phyloP scores from a whole-genome alignment of 2,329 filamentous ascomycete species.

The Fusarium sp. region DNA sequence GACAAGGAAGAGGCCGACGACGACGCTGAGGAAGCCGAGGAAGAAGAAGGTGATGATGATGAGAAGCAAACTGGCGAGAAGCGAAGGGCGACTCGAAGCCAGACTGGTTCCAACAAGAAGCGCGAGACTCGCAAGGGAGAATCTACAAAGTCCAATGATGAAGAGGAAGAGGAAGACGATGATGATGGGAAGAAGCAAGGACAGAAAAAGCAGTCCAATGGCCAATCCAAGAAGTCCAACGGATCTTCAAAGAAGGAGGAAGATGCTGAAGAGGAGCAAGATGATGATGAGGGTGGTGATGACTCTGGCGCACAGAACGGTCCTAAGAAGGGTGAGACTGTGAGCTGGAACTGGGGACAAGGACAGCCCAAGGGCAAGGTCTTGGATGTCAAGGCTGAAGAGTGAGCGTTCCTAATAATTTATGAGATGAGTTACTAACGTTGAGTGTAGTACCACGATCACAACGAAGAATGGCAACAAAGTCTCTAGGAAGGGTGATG shows the following conservation, averaged over 20 bases:
- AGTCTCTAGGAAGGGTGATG: conserved; percentile 52
- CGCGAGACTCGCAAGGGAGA: conserved; percentile 44
- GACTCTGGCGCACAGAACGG: conserved; percentile 43
- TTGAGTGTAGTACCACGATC: conserved; percentile 35
- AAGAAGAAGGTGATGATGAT: conserved; percentile 21
- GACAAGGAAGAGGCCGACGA: conserved; percentile 12
- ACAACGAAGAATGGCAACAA: conserved; percentile 54
- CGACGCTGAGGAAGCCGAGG: not conserved
- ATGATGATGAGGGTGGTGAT: not conserved
- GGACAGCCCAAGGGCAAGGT: conserved; percentile 57
- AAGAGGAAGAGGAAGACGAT: conserved; percentile 18
- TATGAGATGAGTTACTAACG: not conserved
- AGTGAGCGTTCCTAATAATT: conserved; percentile 42
- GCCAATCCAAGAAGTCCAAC: conserved; percentile 16
- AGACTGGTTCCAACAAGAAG: conserved; percentile 46
- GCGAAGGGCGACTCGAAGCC: conserved; percentile 35
- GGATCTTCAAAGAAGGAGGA: conserved; percentile 11
- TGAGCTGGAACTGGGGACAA: conserved; percentile 59
- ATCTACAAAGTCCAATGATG: conserved; percentile 31
- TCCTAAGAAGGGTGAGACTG: conserved; percentile 53
- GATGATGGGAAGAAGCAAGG: conserved; percentile 12
- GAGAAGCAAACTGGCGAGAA: conserved; percentile 40
- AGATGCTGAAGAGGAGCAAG: not conserved
- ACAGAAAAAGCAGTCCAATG: conserved; percentile 18
- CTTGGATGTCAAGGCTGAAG: conserved; percentile 54